Evolutionary conservation across 1,284 basidiomycete genomes (phyloP).

Genomic region (Rhodotorula glutinis): DNA sequence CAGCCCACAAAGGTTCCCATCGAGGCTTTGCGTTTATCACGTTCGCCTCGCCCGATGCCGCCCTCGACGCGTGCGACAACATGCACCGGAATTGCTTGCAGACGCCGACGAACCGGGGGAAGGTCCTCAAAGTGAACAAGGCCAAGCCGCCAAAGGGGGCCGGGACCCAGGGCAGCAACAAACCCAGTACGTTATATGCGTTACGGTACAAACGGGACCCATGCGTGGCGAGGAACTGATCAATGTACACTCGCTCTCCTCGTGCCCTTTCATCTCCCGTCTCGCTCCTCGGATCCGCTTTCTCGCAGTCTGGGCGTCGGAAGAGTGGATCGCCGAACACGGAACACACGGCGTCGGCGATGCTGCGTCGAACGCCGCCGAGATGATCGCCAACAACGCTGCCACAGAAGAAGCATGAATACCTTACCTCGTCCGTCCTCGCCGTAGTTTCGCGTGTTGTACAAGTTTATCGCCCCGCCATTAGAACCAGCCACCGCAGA

Average conservation of each 20-base stretch:
- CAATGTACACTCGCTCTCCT: background rate
- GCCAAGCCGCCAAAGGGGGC: constrained; percentile 42
- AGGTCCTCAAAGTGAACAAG: constrained; percentile 41
- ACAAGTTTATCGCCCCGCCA: too few species aligned
- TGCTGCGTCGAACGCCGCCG: background rate
- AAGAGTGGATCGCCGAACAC: constrained; percentile 41
- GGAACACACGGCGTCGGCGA: constrained; percentile 20
- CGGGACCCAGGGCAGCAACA: constrained; percentile 27
- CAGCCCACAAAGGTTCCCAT: constrained; percentile 26
- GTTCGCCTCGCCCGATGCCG: constrained; percentile 34
- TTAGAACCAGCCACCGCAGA: too few species aligned
- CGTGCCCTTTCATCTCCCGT: background rate
- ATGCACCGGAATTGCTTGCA: constrained; percentile 45
- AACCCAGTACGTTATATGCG: constrained; percentile 32
- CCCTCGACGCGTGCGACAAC: constrained; percentile 46
- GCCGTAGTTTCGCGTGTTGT: too few species aligned
- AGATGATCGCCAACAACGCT: background rate
- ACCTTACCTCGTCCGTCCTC: too few species aligned
- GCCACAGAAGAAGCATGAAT: background rate
- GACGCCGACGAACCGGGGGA: constrained; percentile 22
- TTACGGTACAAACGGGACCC: background rate
- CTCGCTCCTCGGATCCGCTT: background rate
- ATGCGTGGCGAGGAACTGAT: background rate
- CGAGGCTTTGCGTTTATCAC: constrained; percentile 45
- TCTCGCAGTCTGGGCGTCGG: constrained; percentile 41